phyloP scores from a whole-genome alignment of 768 basidiomycete genomes.

The Tricholoma sp. region DNA sequence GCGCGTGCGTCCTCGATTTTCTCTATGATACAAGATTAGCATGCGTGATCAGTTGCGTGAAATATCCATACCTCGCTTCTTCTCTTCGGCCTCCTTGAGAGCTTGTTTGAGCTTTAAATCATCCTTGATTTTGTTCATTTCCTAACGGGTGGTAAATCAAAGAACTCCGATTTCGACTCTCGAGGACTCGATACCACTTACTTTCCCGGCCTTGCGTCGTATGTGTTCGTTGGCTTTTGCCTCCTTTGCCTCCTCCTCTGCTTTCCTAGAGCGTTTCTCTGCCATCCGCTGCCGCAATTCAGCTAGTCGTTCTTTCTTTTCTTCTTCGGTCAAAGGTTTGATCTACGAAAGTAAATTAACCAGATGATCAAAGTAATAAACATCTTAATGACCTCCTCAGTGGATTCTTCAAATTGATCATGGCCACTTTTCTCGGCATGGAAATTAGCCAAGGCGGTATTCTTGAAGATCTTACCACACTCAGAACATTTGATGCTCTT shows the following conservation, averaged over 20 bases:
- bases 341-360: constrained; percentile 42
- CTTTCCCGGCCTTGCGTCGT: constrained; percentile 82
- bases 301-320: constrained; percentile 74
- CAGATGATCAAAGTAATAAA: neutral
- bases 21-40: constrained; percentile 40
- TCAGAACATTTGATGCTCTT: constrained; percentile 82
- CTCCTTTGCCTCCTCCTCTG: constrained; percentile 69
- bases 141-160: constrained; percentile 36
- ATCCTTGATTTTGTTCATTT: constrained; percentile 68
- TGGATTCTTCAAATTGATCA: constrained; percentile 92
- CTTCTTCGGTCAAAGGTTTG: constrained; percentile 92
- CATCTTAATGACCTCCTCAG: constrained; percentile 64
- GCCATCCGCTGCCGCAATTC: constrained; percentile 80
- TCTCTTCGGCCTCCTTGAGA: constrained; percentile 77
- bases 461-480: constrained; percentile 84
- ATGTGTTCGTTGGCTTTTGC: constrained; percentile 71
- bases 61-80: constrained; percentile 58
- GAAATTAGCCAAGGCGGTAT: constrained; percentile 83
- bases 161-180: neutral
- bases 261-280: constrained; percentile 71
- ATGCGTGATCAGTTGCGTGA: neutral
- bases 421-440: constrained; percentile 96
- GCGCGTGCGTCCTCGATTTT: constrained; percentile 88
- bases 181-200: constrained; percentile 18
- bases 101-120: constrained; percentile 74